Base-by-base conservation (phyloP, 164 flowering plant species). In the Chloranthus sessilifolius region DNA sequence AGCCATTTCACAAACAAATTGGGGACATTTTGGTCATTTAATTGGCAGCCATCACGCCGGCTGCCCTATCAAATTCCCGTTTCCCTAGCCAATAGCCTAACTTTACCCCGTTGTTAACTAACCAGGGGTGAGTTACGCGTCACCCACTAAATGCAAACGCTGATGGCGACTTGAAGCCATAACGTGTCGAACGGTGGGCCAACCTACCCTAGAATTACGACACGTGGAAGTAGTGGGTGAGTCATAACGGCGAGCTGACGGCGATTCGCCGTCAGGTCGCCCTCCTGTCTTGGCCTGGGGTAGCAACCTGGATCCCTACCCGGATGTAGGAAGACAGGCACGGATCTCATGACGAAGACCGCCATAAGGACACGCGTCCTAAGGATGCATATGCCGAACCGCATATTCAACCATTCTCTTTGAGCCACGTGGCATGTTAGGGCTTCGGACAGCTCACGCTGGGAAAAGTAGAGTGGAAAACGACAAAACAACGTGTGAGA, bases 341-440 rank as follows among this genome's bases (percentile, higher is more conserved):
- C 23, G 39, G 39, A 43, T 34, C 44, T 2, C 40, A 21, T 44
- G 61, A 65, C 55, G 60, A 44, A 27, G 67, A 67, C 64, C 61
- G 56, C 54, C 31, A 49, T n/a, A 15, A 39, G 36, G 31, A 52
- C 70, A 67, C 70, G 64, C 48, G 67, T 52, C 55, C 50, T 20
- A 12, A 19, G 17, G 29, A 5, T 23, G 46, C 12, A 42, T n/a
- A 27, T 21, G 28, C 46, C 14, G 12, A 27, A 42, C 25, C 46
- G 46, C n/a, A n/a, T n/a, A n/a, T n/a, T n/a, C n/a, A n/a, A n/a
- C n/a, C n/a, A n/a, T n/a, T n/a, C n/a, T n/a, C n/a, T n/a, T n/a
- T n/a, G n/a, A n/a, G n/a, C n/a, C n/a, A n/a, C n/a, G n/a, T n/a
- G n/a, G n/a, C n/a, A n/a, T n/a, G n/a, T n/a, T n/a, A n/a, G n/a